These are phyloP conservation scores for Ogataea thermomethanolica DNA, from an alignment of 805 yeast genomes.

Conservation along the genomic window DNA sequence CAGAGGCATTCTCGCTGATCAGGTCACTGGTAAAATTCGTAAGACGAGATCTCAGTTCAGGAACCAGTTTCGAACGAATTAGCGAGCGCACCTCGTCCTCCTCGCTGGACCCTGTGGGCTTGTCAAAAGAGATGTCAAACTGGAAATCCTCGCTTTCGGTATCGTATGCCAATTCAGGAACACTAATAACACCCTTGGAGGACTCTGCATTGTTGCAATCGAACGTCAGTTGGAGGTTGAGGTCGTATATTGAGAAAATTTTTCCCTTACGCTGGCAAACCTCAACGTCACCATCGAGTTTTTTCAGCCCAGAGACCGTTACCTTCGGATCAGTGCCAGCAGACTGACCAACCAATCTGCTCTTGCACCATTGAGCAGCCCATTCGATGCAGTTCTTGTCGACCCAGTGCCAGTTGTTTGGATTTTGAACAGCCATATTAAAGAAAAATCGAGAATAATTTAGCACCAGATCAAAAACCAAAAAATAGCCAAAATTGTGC, in stretches of 20 bases:
- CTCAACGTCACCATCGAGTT: slow-evolving; percentile 92
- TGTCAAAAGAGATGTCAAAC: slow-evolving; percentile 67
- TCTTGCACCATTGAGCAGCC: slow-evolving; percentile 74
- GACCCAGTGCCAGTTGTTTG: slow-evolving; percentile 99
- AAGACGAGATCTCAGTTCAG: slow-evolving; percentile 61
- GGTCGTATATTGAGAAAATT: slow-evolving; percentile 86
- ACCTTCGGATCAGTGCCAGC: slow-evolving; percentile 35
- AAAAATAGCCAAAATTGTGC: not conserved
- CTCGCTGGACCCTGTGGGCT: slow-evolving; percentile 47
- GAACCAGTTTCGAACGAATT: slow-evolving; percentile 54
- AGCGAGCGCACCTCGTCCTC: slow-evolving; percentile 45
- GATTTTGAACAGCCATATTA: slow-evolving; percentile 89
- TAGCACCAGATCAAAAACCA: not conserved
- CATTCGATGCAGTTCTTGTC: slow-evolving; percentile 94
- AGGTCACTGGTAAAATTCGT: slow-evolving; percentile 72
- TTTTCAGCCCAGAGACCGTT: slow-evolving; percentile 43
- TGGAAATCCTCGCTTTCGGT: slow-evolving; percentile 82
- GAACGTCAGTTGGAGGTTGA: slow-evolving; percentile 61
- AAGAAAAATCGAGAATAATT: slow-evolving; percentile 10
- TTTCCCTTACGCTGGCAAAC: slow-evolving; percentile 97
- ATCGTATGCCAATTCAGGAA: slow-evolving; percentile 95
- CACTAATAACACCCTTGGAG: slow-evolving; percentile 62
- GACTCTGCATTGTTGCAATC: slow-evolving; percentile 39
- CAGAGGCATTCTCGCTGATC: slow-evolving; percentile 72
- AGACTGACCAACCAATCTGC: slow-evolving; percentile 51